Percentiles rank a stretch among this genome's conserved stretches.
These are phyloP conservation scores for Casuarina glauca DNA, from an alignment of 306 rosid species.

Conservation along the genomic window DNA sequence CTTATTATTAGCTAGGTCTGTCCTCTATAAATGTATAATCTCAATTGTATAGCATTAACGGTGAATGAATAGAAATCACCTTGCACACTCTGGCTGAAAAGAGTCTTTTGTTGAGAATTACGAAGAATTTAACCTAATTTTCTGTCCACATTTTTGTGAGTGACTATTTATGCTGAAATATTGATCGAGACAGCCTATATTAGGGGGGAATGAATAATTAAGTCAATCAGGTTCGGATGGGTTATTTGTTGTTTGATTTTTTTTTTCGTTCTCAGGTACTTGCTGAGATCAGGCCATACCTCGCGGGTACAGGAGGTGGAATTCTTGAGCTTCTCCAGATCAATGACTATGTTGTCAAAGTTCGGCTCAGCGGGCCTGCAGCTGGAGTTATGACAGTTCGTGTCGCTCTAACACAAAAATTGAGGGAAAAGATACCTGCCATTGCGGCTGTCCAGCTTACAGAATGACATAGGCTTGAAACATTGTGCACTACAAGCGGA, in stretches of 20 bases:
- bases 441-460: conserved; percentile 86
- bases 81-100: not conserved
- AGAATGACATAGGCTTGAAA: conserved; percentile 49
- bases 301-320: conserved; percentile 96
- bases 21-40: too few relatives aligned
- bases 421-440: conserved; percentile 87
- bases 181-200: conserved; percentile 3
- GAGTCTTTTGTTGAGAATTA: not conserved
- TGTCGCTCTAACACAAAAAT: conserved; percentile 85
- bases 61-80: too few relatives aligned
- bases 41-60: too few relatives aligned
- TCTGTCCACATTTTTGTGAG: conserved; percentile 11
- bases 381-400: conserved; percentile 92
- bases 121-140: conserved; percentile 4
- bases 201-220: not conserved
- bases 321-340: conserved; percentile 72
- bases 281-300: conserved; percentile 91
- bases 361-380: conserved; percentile 87
- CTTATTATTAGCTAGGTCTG: too few relatives aligned
- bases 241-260: not conserved
- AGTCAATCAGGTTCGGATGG: not conserved
- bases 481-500: conserved; percentile 10
- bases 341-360: conserved; percentile 67
- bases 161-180: conserved; percentile 10
- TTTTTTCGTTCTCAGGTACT: conserved; percentile 59